These are phyloP conservation scores for Eimeria nieschulzi DNA, from an alignment of 169 alveolate species.

Conservation along the genomic window DNA sequence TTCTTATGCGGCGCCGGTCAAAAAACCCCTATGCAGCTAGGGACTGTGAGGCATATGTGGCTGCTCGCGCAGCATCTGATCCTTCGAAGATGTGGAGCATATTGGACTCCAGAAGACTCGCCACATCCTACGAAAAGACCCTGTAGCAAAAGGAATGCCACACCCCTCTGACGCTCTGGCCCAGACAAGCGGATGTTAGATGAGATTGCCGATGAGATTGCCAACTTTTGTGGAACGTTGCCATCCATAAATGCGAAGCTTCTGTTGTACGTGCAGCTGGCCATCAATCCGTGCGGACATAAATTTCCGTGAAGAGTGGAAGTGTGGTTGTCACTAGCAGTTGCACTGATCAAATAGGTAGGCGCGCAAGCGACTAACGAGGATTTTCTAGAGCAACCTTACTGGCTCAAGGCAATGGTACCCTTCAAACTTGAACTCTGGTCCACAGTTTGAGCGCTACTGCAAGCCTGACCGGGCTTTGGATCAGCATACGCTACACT, in stretches of 20 bases:
- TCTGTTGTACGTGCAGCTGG: not conserved
- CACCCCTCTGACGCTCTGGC: not conserved
- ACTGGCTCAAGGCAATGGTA: not conserved
- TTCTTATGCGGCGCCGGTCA: not conserved
- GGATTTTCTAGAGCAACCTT: not conserved
- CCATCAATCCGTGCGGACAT: too few relatives aligned
- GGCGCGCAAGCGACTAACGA: too few relatives aligned
- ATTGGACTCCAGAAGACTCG: slow-evolving; percentile 48
- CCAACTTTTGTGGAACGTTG: not conserved
- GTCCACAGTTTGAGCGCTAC: slow-evolving; percentile 28
- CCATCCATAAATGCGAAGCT: not conserved
- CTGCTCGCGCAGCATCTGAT: slow-evolving; percentile 72
- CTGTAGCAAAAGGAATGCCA: slow-evolving; percentile 22
- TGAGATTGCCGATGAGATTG: not conserved
- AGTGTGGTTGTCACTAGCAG: too few relatives aligned
- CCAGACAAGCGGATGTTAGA: not conserved
- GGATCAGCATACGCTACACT: slow-evolving; percentile 14
- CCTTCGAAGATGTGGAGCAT: slow-evolving; percentile 75
- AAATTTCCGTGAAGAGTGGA: too few relatives aligned
- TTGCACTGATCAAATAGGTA: too few relatives aligned
- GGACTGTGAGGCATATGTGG: slow-evolving; percentile 74
- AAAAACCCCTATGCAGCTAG: slow-evolving; percentile 43
- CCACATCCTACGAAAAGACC: slow-evolving; percentile 7
- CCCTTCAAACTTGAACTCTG: slow-evolving; percentile 24
- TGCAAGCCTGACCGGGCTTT: slow-evolving; percentile 27